Base-by-base conservation (phyloP, 2,329 filamentous ascomycete species). In the Sporothrix pallida region DNA sequence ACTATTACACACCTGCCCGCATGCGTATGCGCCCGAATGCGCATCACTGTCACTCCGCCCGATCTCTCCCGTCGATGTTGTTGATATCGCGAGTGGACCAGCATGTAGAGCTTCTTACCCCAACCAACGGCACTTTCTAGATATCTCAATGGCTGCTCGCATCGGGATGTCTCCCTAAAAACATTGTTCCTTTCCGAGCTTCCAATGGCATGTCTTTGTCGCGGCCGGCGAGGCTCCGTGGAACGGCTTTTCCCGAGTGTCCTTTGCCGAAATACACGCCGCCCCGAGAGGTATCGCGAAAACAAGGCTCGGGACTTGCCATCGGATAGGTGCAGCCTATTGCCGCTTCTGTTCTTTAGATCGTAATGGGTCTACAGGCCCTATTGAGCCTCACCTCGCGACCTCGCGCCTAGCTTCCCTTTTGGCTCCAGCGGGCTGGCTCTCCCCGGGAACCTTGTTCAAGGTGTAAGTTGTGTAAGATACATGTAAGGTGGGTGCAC, bases 201-300 rank as follows among this genome's bases (percentile, higher is more conserved):
- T 31, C 20, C 10, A 17, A 13, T 56, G 12, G 13, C 50, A 9
- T 48, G 10, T 67, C 48, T 50, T 68, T 44, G 44, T 50, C 46
- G 63, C 23, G 63, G 44, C 63, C 63, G 23, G 63, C 63, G 46
- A 31, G 10, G 63, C 46, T 50, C 63, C 44, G 63, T 50, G 44
- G 44, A 31, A 58, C 68, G 68, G 13, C 37, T 26, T 58, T 56
- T 56, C 37, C 68, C 52, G 50, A 44, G 20, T 58, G 4, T 37
- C 13, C n/a, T 68, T 69, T 70, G 68, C 68, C 68, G 68, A 70
- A 58, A 44, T 58, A 26, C 4, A 48, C 23, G 17, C 68, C 68
- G 37, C 44, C n/a, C 52, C 37, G 52, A 70, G 15, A 58, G 17
- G 52, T 37, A 23, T 23, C 50, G 10, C 20, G n/a, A 37, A 26